Evolutionary conservation across 495 filamentous ascomycete species (phyloP).

Genomic region (Staphylotrichum tortipilum): DNA sequence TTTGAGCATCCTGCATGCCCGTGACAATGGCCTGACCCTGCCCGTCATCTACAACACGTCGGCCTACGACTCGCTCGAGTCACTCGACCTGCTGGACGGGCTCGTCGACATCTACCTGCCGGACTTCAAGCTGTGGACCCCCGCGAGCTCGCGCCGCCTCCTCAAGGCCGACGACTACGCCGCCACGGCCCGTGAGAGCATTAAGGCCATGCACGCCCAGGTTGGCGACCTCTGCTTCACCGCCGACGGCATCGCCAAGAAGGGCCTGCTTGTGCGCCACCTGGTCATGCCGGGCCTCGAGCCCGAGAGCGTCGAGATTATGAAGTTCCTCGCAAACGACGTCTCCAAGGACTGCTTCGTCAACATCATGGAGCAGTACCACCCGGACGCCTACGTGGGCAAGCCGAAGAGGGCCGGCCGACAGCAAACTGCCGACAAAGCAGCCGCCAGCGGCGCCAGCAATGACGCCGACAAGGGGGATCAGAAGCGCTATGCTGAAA

Average conservation of each 20-base stretch:
- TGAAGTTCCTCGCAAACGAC: constrained; percentile 58
- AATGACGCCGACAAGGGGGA: constrained; percentile 16
- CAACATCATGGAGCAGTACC: constrained; percentile 73
- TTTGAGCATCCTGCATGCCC: constrained; percentile 57
- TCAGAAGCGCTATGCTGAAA: constrained; percentile 61
- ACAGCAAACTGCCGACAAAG: constrained; percentile 7
- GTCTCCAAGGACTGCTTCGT: constrained; percentile 62
- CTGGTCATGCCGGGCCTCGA: constrained; percentile 71
- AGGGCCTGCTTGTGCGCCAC: constrained; percentile 61
- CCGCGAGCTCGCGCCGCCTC: constrained; percentile 52
- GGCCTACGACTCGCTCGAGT: constrained; percentile 61
- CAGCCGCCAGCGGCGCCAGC: too few relatives aligned
- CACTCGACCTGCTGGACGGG: constrained; percentile 58
- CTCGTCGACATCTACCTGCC: constrained; percentile 71
- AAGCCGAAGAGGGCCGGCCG: constrained; percentile 41
- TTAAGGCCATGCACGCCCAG: constrained; percentile 66
- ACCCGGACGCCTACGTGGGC: constrained; percentile 66
- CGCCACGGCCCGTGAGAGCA: constrained; percentile 56
- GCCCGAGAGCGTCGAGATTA: constrained; percentile 57
- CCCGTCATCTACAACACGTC: constrained; percentile 77
- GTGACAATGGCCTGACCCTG: constrained; percentile 53
- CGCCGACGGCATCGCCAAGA: constrained; percentile 64
- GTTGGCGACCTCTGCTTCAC: constrained; percentile 73
- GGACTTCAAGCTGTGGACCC: constrained; percentile 70
- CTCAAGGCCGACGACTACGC: constrained; percentile 68